Percentiles rank a stretch among this genome's conserved stretches.
These are phyloP conservation scores for Mycena polygramma DNA, from an alignment of 768 basidiomycete species.

Conservation along the genomic window DNA sequence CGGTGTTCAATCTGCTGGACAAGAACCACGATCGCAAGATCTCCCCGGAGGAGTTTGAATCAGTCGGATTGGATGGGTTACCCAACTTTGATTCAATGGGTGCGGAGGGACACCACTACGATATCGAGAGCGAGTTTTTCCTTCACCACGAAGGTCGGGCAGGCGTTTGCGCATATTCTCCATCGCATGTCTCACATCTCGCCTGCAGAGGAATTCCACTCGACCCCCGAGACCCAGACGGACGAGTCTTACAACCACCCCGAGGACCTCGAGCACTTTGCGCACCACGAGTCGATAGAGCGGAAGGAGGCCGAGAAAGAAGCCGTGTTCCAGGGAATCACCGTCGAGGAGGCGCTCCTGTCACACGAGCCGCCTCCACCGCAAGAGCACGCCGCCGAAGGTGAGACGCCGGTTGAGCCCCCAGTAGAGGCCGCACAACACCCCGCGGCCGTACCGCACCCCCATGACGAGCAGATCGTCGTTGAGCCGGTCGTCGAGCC, in stretches of 20 bases:
- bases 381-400: conserved; percentile 41
- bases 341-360: conserved; percentile 76
- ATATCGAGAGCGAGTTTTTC: conserved; percentile 95
- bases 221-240: conserved; percentile 96
- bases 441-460: conserved; percentile 43
- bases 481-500: conserved; percentile 43
- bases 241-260: conserved; percentile 95
- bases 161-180: not conserved
- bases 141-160: conserved; percentile 93
- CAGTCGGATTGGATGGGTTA: conserved; percentile 78
- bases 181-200: not conserved
- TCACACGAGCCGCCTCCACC: conserved; percentile 58
- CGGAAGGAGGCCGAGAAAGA: conserved; percentile 85
- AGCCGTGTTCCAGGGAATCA: conserved; percentile 86
- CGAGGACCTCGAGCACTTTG: conserved; percentile 94
- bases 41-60: conserved; percentile 77
- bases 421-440: conserved; percentile 36
- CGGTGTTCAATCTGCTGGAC: conserved; percentile 80
- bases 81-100: conserved; percentile 89
- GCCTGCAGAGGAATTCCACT: conserved; percentile 85
- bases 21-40: conserved; percentile 79
- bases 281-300: conserved; percentile 90
- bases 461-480: conserved; percentile 52
- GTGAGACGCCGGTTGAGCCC: conserved; percentile 28
- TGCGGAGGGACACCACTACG: conserved; percentile 94